Conservation (phyloP, 345 rosid genomes). For the Rubroshorea leprosula region DNA sequence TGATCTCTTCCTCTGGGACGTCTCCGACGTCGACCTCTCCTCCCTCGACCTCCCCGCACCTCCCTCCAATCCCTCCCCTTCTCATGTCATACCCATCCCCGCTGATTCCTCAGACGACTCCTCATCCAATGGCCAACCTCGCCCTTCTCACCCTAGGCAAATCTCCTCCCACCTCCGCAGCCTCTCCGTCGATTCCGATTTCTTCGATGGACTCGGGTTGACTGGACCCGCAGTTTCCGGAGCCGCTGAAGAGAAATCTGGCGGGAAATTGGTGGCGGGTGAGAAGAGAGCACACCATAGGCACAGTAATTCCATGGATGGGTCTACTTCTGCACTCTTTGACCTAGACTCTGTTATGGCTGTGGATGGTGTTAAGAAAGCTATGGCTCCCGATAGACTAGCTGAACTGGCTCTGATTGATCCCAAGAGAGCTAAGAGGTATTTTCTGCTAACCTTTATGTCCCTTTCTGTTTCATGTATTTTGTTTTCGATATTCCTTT, state of each 20-base stretch:
- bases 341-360: constrained; percentile 48
- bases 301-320: constrained; percentile 86
- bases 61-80: constrained; percentile 5
- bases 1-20: constrained; percentile 79
- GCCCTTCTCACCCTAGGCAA: constrained; percentile 29
- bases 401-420: constrained; percentile 89
- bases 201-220: constrained; percentile 45
- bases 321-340: constrained; percentile 46
- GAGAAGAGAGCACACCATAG: constrained; percentile 52
- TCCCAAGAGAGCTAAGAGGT: constrained; percentile 98
- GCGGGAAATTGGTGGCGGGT: constrained; percentile 32
- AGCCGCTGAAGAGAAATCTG: constrained; percentile 27
- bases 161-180: constrained; percentile 63
- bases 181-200: constrained; percentile 85
- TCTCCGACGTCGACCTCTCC: constrained; percentile 78
- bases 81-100: constrained; percentile 26
- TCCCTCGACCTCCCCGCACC: constrained; percentile 39
- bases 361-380: constrained; percentile 63
- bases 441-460: neutral
- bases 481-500: no score
- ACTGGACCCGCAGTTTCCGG: constrained; percentile 20
- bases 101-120: constrained; percentile 63
- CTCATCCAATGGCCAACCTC: constrained; percentile 39
- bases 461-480: no score
- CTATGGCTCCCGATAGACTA: constrained; percentile 72